These are phyloP conservation scores for Fusarium sp. DNA, from an alignment of 2,329 filamentous ascomycete species.

Conservation along the genomic window DNA sequence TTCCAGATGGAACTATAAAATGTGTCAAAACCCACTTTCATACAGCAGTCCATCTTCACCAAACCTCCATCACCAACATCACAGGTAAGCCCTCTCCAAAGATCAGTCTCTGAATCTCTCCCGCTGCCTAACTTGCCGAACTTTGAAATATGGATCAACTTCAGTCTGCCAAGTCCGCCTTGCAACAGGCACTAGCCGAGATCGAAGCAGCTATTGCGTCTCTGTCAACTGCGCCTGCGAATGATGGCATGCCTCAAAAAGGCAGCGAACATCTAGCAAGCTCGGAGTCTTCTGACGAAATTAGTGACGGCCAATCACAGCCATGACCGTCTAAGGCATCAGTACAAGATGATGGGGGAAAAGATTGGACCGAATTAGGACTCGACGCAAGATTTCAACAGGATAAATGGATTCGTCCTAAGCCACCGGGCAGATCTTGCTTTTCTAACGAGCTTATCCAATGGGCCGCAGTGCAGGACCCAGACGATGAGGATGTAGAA, in stretches of 20 bases:
- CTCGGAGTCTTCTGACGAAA: background rate
- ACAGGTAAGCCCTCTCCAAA: background rate
- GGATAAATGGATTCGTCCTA: background rate
- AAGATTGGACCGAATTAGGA: rapidly evolving
- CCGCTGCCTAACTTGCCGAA: no score
- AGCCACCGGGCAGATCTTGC: background rate
- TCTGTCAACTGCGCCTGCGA: background rate
- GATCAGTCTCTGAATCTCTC: background rate
- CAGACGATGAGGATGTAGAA: background rate
- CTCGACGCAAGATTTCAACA: background rate
- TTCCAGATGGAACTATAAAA: background rate
- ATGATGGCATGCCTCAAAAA: background rate
- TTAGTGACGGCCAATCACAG: background rate
- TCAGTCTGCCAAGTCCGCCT: background rate
- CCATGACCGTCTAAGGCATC: background rate
- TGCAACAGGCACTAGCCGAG: background rate
- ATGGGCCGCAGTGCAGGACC: rapidly evolving
- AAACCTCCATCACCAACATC: no score
- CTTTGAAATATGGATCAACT: background rate
- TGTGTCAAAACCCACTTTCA: no score
- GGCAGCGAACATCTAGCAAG: background rate
- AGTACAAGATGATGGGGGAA: background rate
- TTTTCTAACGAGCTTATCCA: background rate
- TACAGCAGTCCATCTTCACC: background rate
- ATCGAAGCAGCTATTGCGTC: background rate